Evolutionary conservation across 345 rosid genomes (phyloP).

Genomic region (Jatropha curcas): DNA sequence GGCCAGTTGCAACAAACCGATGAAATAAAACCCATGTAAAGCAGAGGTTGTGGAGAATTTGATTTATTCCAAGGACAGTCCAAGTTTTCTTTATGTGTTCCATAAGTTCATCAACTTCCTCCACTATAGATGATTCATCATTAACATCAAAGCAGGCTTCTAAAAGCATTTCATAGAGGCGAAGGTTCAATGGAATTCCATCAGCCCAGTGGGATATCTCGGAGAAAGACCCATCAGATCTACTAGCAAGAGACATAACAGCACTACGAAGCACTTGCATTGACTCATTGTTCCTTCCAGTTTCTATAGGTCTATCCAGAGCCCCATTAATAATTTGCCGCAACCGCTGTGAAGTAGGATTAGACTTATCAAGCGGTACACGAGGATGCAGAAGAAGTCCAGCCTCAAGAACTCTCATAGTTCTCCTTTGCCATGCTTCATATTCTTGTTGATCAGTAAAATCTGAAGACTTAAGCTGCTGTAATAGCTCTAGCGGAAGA

Average conservation of each 20-base stretch:
- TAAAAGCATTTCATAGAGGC: slow-evolving; percentile 80
- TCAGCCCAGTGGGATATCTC: slow-evolving; percentile 98
- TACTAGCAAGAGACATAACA: slow-evolving; percentile 73
- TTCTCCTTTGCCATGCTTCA: slow-evolving; percentile 85
- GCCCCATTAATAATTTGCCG: slow-evolving; percentile 75
- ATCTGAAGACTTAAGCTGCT: slow-evolving; percentile 88
- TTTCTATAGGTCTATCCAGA: slow-evolving; percentile 72
- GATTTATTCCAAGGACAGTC: slow-evolving; percentile 85
- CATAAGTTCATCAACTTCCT: slow-evolving; percentile 93
- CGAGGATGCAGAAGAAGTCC: slow-evolving; percentile 88
- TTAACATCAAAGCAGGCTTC: slow-evolving; percentile 81
- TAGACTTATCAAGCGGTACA: slow-evolving; percentile 71
- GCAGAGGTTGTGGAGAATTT: slow-evolving; percentile 81
- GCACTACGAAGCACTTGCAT: slow-evolving; percentile 93
- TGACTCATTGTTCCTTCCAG: slow-evolving; percentile 89
- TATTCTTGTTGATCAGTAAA: slow-evolving; percentile 84
- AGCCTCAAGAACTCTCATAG: slow-evolving; percentile 79
- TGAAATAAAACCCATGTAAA: slow-evolving; percentile 90
- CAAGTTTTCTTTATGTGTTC: slow-evolving; percentile 97
- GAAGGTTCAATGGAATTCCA: slow-evolving; percentile 83
- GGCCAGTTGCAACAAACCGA: slow-evolving; percentile 80
- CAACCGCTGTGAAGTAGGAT: slow-evolving; percentile 60
- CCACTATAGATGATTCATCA: slow-evolving; percentile 67
- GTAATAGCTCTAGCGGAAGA: slow-evolving; percentile 86
- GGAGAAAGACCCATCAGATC: slow-evolving; percentile 76